Evolutionary conservation across 2,329 filamentous ascomycete species (phyloP).

Genomic region (Pseudocercospora fijiensis): DNA sequence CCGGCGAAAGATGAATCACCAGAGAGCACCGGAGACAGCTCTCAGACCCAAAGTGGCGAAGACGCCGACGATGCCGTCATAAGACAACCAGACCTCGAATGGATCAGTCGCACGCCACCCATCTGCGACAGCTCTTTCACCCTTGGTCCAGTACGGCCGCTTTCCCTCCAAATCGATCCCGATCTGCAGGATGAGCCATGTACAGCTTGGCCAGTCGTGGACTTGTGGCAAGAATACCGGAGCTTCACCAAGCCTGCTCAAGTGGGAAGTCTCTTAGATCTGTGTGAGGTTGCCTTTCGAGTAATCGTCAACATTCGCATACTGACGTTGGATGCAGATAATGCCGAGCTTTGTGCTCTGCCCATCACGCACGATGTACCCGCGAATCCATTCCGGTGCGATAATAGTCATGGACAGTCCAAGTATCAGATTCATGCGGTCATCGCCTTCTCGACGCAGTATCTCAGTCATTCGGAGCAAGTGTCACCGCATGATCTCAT

Average conservation of each 20-base stretch:
- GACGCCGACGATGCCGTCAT: neutral
- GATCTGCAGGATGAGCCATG: neutral
- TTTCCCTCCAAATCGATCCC: neutral
- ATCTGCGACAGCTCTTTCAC: constrained; percentile 1
- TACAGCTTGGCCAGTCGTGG: neutral
- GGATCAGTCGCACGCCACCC: neutral
- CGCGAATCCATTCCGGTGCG: constrained; percentile 11
- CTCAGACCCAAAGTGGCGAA: neutral
- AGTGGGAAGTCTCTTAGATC: neutral
- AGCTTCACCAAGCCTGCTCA: constrained; percentile 5
- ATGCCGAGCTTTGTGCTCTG: constrained; percentile 1
- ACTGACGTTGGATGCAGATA: neutral
- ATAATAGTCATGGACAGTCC: neutral
- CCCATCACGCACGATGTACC: constrained; percentile 8
- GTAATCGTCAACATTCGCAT: neutral
- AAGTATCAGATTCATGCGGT: constrained; percentile 9
- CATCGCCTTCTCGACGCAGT: constrained; percentile 7
- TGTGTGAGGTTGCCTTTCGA: neutral
- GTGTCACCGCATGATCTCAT: neutral
- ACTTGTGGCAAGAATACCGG: constrained; percentile 1
- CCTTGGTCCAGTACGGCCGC: neutral
- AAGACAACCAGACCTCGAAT: neutral
- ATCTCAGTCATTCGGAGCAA: constrained; percentile 3
- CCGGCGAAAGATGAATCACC: neutral
- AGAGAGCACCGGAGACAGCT: neutral